Conservation (phyloP, 1,139 yeast genomes). For the Komagataea norvegica region DNA sequence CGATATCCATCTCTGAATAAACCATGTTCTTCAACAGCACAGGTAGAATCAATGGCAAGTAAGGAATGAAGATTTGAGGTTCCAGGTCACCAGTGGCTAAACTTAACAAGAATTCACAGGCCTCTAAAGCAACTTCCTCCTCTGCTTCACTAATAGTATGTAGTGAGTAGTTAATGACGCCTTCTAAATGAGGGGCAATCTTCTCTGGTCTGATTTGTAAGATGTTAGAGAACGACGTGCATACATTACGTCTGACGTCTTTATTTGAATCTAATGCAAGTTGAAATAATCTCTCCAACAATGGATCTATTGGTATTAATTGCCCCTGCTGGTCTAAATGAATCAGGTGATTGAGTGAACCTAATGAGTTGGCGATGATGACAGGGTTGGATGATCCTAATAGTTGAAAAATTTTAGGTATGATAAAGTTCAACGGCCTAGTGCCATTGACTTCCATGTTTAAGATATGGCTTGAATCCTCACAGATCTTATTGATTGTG, state of each 20-base stretch:
- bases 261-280: constrained; percentile 57
- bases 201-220: constrained; percentile 80
- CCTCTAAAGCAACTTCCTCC: constrained; percentile 81
- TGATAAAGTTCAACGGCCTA: constrained; percentile 62
- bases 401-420: constrained; percentile 59
- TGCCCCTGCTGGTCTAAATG: constrained; percentile 64
- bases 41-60: constrained; percentile 63
- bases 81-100: constrained; percentile 62
- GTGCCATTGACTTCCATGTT: constrained; percentile 62
- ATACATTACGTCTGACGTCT: constrained; percentile 66
- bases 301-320: constrained; percentile 59
- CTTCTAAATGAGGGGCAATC: constrained; percentile 72
- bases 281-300: constrained; percentile 56
- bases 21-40: constrained; percentile 79
- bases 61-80: constrained; percentile 46
- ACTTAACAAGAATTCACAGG: constrained; percentile 84
- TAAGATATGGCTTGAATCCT: constrained; percentile 60
- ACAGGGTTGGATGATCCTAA: constrained; percentile 40
- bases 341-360: constrained; percentile 74
- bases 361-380: constrained; percentile 60
- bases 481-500: constrained; percentile 83
- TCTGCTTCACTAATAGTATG: constrained; percentile 65
- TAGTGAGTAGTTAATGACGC: constrained; percentile 77
- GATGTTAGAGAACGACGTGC: constrained; percentile 70
- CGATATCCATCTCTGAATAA: constrained; percentile 76